Conservation (phyloP, 2,329 filamentous ascomycete genomes). For the Ophiostoma sp. region DNA sequence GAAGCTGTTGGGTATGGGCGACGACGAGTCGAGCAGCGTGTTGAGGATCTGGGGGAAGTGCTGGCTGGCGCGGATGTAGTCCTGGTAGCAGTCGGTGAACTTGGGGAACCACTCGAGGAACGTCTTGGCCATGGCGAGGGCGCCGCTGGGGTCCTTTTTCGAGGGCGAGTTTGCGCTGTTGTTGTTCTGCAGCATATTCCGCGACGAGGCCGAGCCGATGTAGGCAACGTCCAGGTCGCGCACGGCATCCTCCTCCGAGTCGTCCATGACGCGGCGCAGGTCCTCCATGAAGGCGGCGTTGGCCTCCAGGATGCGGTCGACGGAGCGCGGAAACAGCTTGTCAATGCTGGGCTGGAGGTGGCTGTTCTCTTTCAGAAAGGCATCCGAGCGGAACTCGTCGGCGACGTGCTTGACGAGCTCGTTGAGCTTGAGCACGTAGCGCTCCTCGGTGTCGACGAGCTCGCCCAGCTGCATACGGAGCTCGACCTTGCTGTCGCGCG, state of each 20-base stretch:
- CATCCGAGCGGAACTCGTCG: constrained; percentile 69
- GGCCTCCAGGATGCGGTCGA: constrained; percentile 73
- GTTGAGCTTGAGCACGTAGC: constrained; percentile 83
- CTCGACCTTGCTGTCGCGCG: constrained; percentile 74
- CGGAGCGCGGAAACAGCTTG: constrained; percentile 72
- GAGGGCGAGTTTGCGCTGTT: constrained; percentile 39
- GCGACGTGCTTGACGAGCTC: constrained; percentile 78
- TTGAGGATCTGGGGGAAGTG: constrained; percentile 79
- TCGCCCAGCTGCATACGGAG: constrained; percentile 85
- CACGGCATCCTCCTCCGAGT: constrained; percentile 74
- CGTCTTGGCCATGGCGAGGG: constrained; percentile 69
- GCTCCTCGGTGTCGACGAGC: constrained; percentile 86
- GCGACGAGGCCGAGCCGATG: constrained; percentile 32
- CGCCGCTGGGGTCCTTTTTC: constrained; percentile 68
- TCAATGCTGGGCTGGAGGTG: constrained; percentile 68
- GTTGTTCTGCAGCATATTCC: constrained; percentile 16
- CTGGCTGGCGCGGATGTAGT: constrained; percentile 88
- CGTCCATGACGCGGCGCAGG: constrained; percentile 70
- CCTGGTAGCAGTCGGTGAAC: constrained; percentile 84
- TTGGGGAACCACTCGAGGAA: constrained; percentile 89
- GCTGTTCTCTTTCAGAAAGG: constrained; percentile 61
- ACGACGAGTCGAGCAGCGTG: constrained; percentile 57
- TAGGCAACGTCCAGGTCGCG: constrained; percentile 61
- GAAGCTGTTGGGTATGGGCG: constrained; percentile 48
- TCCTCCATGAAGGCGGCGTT: constrained; percentile 77